Conservation (phyloP, 345 rosid genomes). For the Laguncularia racemosa region DNA sequence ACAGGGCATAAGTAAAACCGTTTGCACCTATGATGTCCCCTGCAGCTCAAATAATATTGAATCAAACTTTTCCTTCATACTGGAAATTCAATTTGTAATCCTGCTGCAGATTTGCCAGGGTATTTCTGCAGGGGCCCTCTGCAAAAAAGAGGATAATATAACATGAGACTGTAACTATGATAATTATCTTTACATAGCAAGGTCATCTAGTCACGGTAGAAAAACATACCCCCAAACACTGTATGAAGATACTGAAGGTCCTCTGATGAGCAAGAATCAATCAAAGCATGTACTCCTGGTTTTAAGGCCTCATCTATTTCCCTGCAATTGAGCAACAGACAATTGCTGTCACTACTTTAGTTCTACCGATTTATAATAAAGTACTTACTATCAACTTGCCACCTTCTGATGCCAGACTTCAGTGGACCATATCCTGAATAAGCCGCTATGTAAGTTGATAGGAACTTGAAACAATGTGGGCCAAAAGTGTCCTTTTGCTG, state of each 20-base stretch:
- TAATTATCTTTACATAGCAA: background rate
- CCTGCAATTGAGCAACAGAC: constrained; percentile 33
- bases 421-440: constrained; percentile 71
- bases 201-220: background rate
- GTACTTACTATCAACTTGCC: background rate
- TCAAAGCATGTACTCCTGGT: constrained; percentile 83
- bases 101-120: constrained; percentile 58
- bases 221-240: constrained; percentile 64
- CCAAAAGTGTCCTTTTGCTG: constrained; percentile 77
- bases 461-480: constrained; percentile 64
- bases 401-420: constrained; percentile 80
- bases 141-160: constrained; percentile 23
- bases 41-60: constrained; percentile 1
- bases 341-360: background rate
- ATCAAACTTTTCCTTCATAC: constrained; percentile 81
- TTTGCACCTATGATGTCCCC: constrained; percentile 1
- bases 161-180: constrained; percentile 5
- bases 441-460: constrained; percentile 66
- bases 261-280: constrained; percentile 70
- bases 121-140: constrained; percentile 95
- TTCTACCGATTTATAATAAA: background rate
- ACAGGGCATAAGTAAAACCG: background rate
- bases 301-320: constrained; percentile 83
- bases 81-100: constrained; percentile 76
- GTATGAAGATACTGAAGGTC: constrained; percentile 89